Percentiles rank a stretch among this genome's conserved stretches.
These are phyloP conservation scores for Pseudocercospora macadamiae DNA, from an alignment of 2,329 filamentous ascomycete species.

Conservation along the genomic window DNA sequence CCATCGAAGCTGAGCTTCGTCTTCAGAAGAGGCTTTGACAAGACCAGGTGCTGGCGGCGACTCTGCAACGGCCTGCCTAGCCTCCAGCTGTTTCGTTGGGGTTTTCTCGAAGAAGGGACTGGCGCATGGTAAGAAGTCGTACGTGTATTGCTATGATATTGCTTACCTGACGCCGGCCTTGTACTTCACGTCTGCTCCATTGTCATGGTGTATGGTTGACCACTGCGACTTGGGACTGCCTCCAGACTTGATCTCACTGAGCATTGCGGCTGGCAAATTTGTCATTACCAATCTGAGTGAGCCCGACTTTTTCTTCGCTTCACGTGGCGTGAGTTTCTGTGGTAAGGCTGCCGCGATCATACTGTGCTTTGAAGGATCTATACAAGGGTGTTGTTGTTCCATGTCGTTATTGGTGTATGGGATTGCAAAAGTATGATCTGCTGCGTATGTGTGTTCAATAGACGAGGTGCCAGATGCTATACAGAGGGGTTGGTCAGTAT, in stretches of 20 bases:
- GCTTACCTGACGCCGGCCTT: too few species aligned
- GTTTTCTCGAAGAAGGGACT: neutral
- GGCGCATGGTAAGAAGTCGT: neutral
- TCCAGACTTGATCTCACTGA: constrained; percentile 1
- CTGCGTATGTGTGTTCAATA: neutral
- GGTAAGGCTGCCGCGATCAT: neutral
- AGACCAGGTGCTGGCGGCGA: neutral
- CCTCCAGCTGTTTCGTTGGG: neutral
- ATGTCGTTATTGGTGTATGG: neutral
- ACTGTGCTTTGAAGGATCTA: too few species aligned
- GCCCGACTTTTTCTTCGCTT: neutral
- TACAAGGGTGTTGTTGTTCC: too few species aligned
- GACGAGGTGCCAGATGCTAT: neutral
- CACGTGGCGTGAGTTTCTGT: neutral
- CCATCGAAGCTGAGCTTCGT: neutral
- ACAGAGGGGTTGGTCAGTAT: neutral
- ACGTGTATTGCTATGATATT: too few species aligned
- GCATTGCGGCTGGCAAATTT: neutral
- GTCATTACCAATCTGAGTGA: neutral
- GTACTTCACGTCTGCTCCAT: neutral
- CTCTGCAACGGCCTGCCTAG: neutral
- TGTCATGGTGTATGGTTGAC: neutral
- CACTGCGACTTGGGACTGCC: neutral
- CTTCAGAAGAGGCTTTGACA: neutral
- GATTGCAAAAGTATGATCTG: neutral